Base-by-base conservation (phyloP, 345 rosid species). In the Tarenaya hassleriana region DNA sequence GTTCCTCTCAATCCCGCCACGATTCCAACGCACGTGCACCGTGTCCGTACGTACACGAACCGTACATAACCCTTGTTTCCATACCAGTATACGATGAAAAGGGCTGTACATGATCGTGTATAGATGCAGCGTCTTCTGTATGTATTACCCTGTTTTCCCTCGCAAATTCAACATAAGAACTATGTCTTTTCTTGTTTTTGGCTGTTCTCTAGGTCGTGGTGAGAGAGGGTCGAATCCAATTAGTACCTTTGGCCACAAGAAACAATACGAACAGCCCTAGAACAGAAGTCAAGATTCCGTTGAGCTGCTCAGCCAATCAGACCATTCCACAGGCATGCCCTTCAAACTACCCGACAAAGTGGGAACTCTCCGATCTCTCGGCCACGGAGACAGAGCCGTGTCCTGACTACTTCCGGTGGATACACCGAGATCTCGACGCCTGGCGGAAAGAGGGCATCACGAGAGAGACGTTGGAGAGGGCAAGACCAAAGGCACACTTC, bases 331-430 rank as follows among this genome's bases (percentile, higher is more conserved):
- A 46, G 47, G 61, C 52, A 42, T 80, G 83, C 35, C 67, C 63
- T 0, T 17, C 56, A 33, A 70, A 59, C 16, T 64, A 71, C 14
- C 57, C 71, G n/a, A 37, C 40, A 15, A 10, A 19, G 17, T 76
- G 35, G 16, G 7, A 61, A 13, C 58, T 56, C 10, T 12, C 7
- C 1, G n/a, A 55, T 19, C 13, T 41, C 43, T 42, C 18, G 5
- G 5, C 59, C 41, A 10, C 69, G 1, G 41, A 51, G n/a, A 46
- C 72, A 0, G 41, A 51, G n/a, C 41, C 72, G 0, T 84, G 94
- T 50, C 86, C 88, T 0, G 78, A 77, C 35, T 79, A 81, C 73
- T 84, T 84, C 75, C 54, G 72, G 31, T 84, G 86, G 88, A 84
- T 84, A 62, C 74, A 71, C 18, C 62, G 60, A 55, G 86, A 84